Evolutionary conservation across 768 basidiomycete species (phyloP), one percentile per base, ranked within the genome.

Genomic region (Suillus plorans): DNA sequence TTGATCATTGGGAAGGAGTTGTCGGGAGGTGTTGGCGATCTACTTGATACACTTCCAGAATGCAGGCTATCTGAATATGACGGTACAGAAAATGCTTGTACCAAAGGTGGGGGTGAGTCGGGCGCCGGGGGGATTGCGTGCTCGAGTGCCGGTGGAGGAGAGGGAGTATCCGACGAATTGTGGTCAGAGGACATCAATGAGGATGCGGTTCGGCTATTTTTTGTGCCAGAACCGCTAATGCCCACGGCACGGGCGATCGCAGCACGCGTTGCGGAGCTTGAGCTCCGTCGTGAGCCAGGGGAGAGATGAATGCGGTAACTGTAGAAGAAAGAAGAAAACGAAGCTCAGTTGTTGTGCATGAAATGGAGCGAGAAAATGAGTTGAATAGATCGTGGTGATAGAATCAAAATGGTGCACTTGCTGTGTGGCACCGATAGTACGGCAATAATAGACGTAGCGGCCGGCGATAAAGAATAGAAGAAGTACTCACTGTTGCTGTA

Each of bases 281-380:
- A 87, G 71, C 81, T 86, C 57, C 91, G 79, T 37, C 91, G 84
- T 0, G 91, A 92, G 59, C 91, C 89, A 0, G 91, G 91, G 1
- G 91, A 91, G 25, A 92, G 80, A 72, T 92, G 91, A 67, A 92
- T 92, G 22, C 90, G 88, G 71, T 92, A 92, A 69, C 91, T 92
- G 71, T 1, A 52, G 64, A 70, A 39, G 20, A 63, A 63, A 52
- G 60, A 16, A 56, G 65, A 53, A 72, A 64, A 34, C 57, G 67
- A 22, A 45, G 62, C 70, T 67, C 62, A 47, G 64, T 70, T 55
- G 31, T 39, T 47, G 34, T 5, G 2, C 31, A 47, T 58, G 18
- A 42, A 59, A 13, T 42, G 58, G 41, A 39, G 58, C 39, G 58
- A 42, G 47, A 68, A 65, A 59, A 58, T 39, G 55, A 53, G 55